These are phyloP conservation scores for Ustilago sp. DNA, from an alignment of 1,284 basidiomycete species.

Conservation along the genomic window DNA sequence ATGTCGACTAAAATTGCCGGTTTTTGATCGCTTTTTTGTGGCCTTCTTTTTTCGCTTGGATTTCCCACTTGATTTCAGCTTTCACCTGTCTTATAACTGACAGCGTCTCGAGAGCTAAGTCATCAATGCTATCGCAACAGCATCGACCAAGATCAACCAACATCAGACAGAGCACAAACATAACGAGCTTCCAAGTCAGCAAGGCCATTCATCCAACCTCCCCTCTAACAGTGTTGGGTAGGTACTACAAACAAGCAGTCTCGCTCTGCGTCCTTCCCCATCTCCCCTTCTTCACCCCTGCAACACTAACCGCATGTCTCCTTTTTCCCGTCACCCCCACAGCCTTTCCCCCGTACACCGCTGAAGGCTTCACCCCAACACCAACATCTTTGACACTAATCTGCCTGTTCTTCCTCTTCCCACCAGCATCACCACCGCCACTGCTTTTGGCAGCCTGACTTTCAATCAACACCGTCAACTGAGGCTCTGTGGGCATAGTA, in stretches of 20 bases:
- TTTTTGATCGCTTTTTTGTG: background rate
- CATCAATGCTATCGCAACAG: no score
- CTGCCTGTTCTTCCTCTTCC: background rate
- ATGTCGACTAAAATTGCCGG: background rate
- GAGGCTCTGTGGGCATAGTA: conserved; percentile 21
- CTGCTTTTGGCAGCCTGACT: conserved; percentile 10
- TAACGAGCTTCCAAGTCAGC: background rate
- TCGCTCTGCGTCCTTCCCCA: conserved; percentile 31
- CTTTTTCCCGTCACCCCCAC: conserved; percentile 3
- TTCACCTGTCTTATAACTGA: no score
- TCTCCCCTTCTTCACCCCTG: background rate
- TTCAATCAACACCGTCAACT: conserved; percentile 28
- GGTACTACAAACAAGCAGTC: conserved; percentile 13
- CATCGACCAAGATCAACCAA: no score
- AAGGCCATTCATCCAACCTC: background rate
- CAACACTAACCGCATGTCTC: conserved; percentile 4
- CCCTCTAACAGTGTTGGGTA: background rate
- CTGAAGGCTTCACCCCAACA: conserved; percentile 21
- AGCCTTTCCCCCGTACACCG: conserved; percentile 14
- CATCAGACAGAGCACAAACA: background rate
- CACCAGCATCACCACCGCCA: background rate
- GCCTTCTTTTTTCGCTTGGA: background rate
- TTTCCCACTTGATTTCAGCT: background rate
- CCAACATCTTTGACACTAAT: conserved; percentile 15
- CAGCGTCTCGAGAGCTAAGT: no score